phyloP scores from a whole-genome alignment of 495 filamentous ascomycete species.

The Penicillium cataractarum region DNA sequence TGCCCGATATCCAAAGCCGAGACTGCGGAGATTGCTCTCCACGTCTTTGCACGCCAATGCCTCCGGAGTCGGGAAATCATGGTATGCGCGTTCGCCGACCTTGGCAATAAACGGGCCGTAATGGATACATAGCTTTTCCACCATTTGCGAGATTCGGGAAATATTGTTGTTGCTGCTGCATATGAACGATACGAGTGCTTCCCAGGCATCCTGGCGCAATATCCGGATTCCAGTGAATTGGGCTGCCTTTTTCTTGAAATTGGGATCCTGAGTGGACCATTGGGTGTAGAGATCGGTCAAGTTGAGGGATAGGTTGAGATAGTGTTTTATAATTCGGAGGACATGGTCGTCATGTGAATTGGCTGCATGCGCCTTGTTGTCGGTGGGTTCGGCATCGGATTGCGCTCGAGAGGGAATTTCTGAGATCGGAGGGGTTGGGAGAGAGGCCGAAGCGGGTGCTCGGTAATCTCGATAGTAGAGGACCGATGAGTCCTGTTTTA shows the following conservation, averaged over 20 bases:
- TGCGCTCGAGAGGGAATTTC: conserved; percentile 32
- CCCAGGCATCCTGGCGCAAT: conserved; percentile 93
- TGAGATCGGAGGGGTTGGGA: conserved; percentile 35
- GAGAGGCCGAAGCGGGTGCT: background rate
- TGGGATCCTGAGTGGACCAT: conserved; percentile 84
- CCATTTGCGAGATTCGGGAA: conserved; percentile 90
- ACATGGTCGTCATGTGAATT: conserved; percentile 60
- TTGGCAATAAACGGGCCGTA: conserved; percentile 79
- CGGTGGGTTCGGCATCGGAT: conserved; percentile 21
- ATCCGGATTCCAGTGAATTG: conserved; percentile 94
- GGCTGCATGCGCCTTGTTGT: conserved; percentile 2
- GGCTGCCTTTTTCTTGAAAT: conserved; percentile 86
- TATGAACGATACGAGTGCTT: conserved; percentile 91
- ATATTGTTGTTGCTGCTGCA: conserved; percentile 99
- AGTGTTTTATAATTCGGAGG: conserved; percentile 68
- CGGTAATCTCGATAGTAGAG: conserved; percentile 73
- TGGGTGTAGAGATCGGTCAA: conserved; percentile 76
- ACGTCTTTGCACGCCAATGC: conserved; percentile 69
- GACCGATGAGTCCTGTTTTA: conserved; percentile 77
- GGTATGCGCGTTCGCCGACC: conserved; percentile 69
- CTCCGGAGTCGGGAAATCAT: conserved; percentile 83
- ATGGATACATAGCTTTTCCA: conserved; percentile 84
- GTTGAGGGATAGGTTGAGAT: conserved; percentile 79
- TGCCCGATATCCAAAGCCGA: conserved; percentile 95
- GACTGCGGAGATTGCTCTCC: conserved; percentile 73